Evolutionary conservation across 2,329 filamentous ascomycete species (phyloP), one percentile per base, ranked within the genome.

Genomic region (Myrmaecium sp.): DNA sequence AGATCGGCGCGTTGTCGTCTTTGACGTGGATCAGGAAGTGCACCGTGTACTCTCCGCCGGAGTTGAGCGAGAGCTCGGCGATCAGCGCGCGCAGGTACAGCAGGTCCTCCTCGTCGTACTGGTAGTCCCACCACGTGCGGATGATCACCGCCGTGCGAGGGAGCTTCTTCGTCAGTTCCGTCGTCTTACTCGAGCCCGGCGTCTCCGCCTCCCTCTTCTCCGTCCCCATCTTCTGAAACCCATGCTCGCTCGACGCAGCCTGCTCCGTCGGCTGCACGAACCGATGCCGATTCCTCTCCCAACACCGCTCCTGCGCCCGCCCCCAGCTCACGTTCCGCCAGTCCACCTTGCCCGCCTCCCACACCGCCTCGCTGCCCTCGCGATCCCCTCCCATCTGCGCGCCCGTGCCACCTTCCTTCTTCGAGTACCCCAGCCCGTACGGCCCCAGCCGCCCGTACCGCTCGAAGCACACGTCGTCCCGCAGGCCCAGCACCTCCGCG

Each of bases 401-500:
- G 4, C 86, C 83, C 14, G 77, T 71, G 2, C 86, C 86, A 8
- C 86, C 86, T 36, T 66, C 71, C 31, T 72, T 71, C 17, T 66
- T 59, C 17, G 77, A 80, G 49, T 95, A 95, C 6, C 86, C 86
- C 33, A 82, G 69, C 0, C 86, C 86, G 40, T 98, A 98, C 0
- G 86, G 79, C 0, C 81, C 84, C 16, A 89, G 69, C 35, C 83
- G 69, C 3, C 86, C 86, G 46, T 80, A 92, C 2, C 89, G 68
- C 39, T 98, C 89, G 44, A 93, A 94, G 55, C 89, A 98, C 24
- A 94, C 69, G 41, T 92, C 76, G 37, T 91, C 70, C 11, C 77
- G 69, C 18, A 95, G 57, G 1, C 73, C 75, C 8, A 95, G 54
- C 21, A 86, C 51, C 6, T 83, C 71, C 41, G 93, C 84, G 0